Evolutionary conservation across 1,139 yeast genomes (phyloP).

Genomic region (Yamadazyma sp.): DNA sequence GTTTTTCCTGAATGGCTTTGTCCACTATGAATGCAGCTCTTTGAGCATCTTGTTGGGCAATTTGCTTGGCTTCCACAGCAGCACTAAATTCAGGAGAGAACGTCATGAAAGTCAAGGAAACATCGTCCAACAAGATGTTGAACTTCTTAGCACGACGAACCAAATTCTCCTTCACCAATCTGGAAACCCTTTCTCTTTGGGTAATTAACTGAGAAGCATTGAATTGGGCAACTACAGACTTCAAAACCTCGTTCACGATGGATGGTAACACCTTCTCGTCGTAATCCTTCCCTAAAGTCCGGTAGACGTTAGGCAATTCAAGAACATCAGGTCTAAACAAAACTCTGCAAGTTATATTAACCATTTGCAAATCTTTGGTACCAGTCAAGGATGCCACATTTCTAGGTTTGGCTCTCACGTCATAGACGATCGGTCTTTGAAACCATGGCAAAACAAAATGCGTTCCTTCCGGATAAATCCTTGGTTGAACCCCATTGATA

Average conservation of each 20-base stretch:
- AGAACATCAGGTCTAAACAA: constrained; percentile 82
- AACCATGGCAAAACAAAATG: constrained; percentile 94
- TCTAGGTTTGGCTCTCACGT: constrained; percentile 96
- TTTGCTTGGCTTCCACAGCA: constrained; percentile 98
- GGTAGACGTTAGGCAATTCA: constrained; percentile 78
- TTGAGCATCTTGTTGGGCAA: constrained; percentile 99
- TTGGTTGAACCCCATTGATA: constrained; percentile 80
- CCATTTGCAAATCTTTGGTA: constrained; percentile 98
- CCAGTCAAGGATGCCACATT: constrained; percentile 97
- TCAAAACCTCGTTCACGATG: constrained; percentile 93
- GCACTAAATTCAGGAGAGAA: constrained; percentile 97
- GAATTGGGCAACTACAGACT: constrained; percentile 96
- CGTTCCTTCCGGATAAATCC: constrained; percentile 90
- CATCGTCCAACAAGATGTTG: constrained; percentile 88
- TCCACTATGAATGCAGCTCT: constrained; percentile 97
- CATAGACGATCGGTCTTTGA: constrained; percentile 89
- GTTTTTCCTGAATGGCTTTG: constrained; percentile 96
- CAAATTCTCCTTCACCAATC: constrained; percentile 86
- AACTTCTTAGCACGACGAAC: constrained; percentile 90
- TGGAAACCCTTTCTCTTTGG: constrained; percentile 94
- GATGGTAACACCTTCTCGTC: constrained; percentile 97
- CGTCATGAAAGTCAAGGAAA: constrained; percentile 92
- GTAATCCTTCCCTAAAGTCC: constrained; percentile 91
- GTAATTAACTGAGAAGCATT: constrained; percentile 97
- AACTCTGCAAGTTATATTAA: constrained; percentile 96